Conservation (phyloP, 306 rosid genomes). For the Leucaena leucocephala region DNA sequence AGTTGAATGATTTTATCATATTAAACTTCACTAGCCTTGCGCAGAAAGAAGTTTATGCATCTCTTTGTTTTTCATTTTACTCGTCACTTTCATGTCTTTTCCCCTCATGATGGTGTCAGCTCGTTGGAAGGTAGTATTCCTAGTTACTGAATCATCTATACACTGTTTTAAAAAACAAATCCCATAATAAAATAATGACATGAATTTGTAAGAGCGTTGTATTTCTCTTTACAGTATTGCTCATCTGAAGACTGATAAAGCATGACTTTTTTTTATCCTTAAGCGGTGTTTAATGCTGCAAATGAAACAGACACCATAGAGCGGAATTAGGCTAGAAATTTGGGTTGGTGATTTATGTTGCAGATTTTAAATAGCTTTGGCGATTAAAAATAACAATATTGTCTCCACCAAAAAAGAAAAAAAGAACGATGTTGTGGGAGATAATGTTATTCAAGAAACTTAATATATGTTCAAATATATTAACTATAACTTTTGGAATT, state of each 20-base stretch:
- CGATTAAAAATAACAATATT: background rate
- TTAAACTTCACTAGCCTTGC: conserved; percentile 13
- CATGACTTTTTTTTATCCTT: background rate
- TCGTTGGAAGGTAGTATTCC: background rate
- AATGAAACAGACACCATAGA: background rate
- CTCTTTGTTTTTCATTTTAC: background rate
- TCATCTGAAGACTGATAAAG: background rate
- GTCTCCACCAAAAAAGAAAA: too few species aligned
- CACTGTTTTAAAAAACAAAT: background rate
- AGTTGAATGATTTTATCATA: background rate
- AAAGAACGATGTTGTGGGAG: background rate
- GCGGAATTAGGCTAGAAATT: background rate
- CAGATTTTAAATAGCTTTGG: background rate
- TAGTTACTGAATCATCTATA: background rate
- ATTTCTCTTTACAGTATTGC: background rate
- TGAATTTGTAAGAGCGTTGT: background rate
- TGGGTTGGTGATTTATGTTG: background rate
- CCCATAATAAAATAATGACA: background rate
- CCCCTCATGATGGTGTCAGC: background rate
- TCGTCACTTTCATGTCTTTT: background rate
- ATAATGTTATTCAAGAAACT: background rate
- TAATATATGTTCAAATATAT: background rate
- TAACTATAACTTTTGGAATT: background rate
- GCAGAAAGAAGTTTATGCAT: conserved; percentile 1
- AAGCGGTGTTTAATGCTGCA: background rate